Percentiles rank a stretch among this genome's conserved stretches.
These are phyloP conservation scores for Madurella mycetomatis DNA, from an alignment of 2,329 filamentous ascomycete species.

Conservation along the genomic window DNA sequence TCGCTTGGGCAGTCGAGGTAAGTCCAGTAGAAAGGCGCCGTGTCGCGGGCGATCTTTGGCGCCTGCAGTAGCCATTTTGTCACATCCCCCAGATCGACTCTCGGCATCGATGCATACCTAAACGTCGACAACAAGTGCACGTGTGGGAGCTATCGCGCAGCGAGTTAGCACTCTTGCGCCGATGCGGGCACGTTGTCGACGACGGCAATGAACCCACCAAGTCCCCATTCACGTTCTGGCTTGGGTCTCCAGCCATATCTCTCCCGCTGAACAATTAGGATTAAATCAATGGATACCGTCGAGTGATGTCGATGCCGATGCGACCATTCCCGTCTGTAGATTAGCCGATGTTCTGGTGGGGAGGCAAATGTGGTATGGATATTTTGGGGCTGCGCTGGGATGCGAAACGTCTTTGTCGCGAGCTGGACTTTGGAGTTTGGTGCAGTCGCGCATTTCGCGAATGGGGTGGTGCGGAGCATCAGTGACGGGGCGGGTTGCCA, in stretches of 20 bases:
- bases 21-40: constrained; percentile 87
- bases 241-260: constrained; percentile 29
- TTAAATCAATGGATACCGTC: background rate
- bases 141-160: constrained; percentile 64
- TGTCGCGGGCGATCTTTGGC: constrained; percentile 78
- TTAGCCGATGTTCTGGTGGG: background rate
- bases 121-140: constrained; percentile 84
- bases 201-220: constrained; percentile 25
- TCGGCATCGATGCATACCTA: constrained; percentile 69
- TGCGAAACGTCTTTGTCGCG: constrained; percentile 7
- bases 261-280: background rate
- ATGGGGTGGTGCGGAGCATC: background rate
- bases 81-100: constrained; percentile 69
- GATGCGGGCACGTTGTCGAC: background rate
- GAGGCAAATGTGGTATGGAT: background rate
- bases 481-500: background rate
- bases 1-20: constrained; percentile 80
- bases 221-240: constrained; percentile 33
- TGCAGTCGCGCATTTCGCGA: constrained; percentile 20
- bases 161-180: constrained; percentile 7
- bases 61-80: constrained; percentile 80
- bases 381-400: background rate
- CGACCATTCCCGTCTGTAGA: background rate
- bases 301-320: background rate
- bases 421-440: constrained; percentile 3